These are phyloP conservation scores for Rubus idaeus DNA, from an alignment of 306 rosid species.

Conservation along the genomic window DNA sequence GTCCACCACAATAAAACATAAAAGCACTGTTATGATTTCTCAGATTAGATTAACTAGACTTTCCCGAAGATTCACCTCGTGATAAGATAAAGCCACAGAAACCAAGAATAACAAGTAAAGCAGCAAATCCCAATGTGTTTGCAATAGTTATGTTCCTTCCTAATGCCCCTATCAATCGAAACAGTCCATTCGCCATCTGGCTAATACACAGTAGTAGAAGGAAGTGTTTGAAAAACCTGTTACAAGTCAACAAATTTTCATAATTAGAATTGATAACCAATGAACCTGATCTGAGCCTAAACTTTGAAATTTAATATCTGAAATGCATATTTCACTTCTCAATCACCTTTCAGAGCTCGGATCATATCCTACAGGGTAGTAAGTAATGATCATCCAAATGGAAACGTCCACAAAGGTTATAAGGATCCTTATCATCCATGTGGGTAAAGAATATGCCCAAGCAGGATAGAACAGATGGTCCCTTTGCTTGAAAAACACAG, in stretches of 20 bases:
- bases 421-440: constrained; percentile 43
- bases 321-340: neutral
- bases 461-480: constrained; percentile 50
- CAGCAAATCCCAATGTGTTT: constrained; percentile 43
- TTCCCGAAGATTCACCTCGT: constrained; percentile 25
- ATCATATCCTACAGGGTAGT: constrained; percentile 45
- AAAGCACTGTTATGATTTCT: neutral
- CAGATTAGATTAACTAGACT: neutral
- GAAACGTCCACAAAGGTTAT: constrained; percentile 38
- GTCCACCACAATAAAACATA: neutral
- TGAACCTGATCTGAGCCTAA: neutral
- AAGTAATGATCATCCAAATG: constrained; percentile 45
- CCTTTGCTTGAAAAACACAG: constrained; percentile 53
- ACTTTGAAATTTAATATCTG: neutral
- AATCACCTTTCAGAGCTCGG: constrained; percentile 38
- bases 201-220: constrained; percentile 32
- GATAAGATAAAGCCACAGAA: constrained; percentile 49
- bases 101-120: constrained; percentile 33
- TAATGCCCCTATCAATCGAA: constrained; percentile 42
- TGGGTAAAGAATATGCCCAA: constrained; percentile 46
- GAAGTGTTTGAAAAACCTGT: constrained; percentile 47
- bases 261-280: neutral
- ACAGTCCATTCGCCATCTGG: constrained; percentile 47
- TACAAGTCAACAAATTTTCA: neutral
- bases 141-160: constrained; percentile 40